A percentile compares a stretch with the other conserved stretches of the same genome.
These are phyloP conservation scores for Vanrija pseudolonga DNA, from an alignment of 1,284 basidiomycete genomes.

Conservation along the genomic window DNA sequence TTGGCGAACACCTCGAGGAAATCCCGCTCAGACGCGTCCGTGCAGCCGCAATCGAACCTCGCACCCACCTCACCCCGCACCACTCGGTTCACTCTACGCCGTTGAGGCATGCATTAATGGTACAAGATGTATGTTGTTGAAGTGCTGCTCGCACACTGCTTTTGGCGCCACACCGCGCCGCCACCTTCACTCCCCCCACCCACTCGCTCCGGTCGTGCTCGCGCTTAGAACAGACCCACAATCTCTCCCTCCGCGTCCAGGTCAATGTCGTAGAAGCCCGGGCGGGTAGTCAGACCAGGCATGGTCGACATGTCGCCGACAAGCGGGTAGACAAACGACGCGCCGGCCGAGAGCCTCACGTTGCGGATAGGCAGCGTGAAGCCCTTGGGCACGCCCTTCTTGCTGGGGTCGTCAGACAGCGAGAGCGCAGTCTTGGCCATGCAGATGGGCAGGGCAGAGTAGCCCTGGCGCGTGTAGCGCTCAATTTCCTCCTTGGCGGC, in stretches of 20 bases:
- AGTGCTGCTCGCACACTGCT: too few relatives aligned
- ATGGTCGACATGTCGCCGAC: conserved; percentile 95
- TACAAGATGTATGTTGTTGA: too few relatives aligned
- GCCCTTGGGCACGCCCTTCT: conserved; percentile 82
- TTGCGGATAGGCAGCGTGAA: conserved; percentile 92
- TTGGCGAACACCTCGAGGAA: too few relatives aligned
- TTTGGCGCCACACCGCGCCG: too few relatives aligned
- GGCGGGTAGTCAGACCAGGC: conserved; percentile 92
- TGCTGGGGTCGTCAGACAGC: conserved; percentile 88
- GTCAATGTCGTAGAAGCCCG: conserved; percentile 60
- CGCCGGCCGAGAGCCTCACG: conserved; percentile 85
- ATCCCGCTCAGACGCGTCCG: too few relatives aligned
- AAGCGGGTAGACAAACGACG: conserved; percentile 93
- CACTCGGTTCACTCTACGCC: too few relatives aligned
- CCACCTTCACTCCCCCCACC: too few relatives aligned
- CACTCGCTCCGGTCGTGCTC: too few relatives aligned
- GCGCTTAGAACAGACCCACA: conserved; percentile 45
- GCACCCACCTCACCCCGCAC: too few relatives aligned
- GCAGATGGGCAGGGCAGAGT: conserved; percentile 62
- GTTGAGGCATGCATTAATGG: too few relatives aligned
- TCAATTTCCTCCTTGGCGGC: conserved; percentile 82
- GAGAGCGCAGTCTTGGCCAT: conserved; percentile 99
- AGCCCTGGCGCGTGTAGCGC: conserved; percentile 77
- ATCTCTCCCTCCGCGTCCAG: conserved; percentile 50
- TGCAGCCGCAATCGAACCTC: too few relatives aligned